Conservation (phyloP, 768 basidiomycete species). For the Termitomyces sp. region DNA sequence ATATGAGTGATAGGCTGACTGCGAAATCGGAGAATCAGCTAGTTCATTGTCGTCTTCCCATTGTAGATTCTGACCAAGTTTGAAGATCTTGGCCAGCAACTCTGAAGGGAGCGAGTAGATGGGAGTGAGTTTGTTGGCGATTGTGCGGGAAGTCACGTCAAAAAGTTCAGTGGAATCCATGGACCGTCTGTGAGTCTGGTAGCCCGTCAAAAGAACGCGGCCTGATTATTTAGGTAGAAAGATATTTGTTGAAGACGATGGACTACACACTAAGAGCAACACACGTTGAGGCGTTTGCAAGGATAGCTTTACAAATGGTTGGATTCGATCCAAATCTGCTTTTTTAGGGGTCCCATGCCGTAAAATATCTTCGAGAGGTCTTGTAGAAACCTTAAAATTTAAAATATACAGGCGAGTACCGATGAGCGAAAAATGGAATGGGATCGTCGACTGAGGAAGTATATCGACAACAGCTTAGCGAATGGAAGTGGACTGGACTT, state of each 20-base stretch:
- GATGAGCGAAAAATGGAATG: neutral
- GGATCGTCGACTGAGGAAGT: neutral
- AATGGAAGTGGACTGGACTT: neutral
- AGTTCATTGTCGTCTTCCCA: slow-evolving; percentile 11
- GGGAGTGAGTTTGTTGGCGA: slow-evolving; percentile 3
- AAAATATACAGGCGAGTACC: neutral
- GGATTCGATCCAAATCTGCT: neutral
- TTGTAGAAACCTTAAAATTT: neutral
- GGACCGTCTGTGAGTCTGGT: neutral
- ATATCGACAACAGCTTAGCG: neutral
- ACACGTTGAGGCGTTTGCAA: neutral
- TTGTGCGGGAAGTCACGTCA: neutral
- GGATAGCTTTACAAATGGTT: neutral
- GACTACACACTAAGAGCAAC: neutral
- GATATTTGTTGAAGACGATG: neutral
- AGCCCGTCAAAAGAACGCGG: neutral
- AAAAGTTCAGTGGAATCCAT: neutral
- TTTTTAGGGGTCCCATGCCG: slow-evolving; percentile 2
- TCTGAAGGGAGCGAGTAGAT: slow-evolving; percentile 26
- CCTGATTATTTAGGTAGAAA: neutral
- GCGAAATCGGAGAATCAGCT: neutral
- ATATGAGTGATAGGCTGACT: slow-evolving; percentile 19
- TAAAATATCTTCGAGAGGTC: neutral
- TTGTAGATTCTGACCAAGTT: slow-evolving; percentile 18
- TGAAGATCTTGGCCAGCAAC: slow-evolving; percentile 28